These are phyloP conservation scores for Patellifolia procumbens DNA, from an alignment of 179 eudicot species.

Conservation along the genomic window DNA sequence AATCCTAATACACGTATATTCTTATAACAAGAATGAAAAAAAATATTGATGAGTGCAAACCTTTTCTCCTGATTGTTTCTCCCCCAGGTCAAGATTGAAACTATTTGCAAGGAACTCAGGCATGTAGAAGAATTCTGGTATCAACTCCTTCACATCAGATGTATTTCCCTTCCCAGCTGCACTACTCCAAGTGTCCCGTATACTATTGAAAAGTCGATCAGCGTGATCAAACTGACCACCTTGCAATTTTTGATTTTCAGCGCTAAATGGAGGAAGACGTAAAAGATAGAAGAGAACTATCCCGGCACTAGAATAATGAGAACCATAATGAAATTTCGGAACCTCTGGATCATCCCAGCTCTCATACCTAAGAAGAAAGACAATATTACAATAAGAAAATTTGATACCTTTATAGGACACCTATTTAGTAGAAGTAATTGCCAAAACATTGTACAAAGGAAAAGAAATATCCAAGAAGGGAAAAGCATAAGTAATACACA, in stretches of 20 bases:
- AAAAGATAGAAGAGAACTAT: slow-evolving; percentile 96
- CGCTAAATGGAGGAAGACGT: slow-evolving; percentile 92
- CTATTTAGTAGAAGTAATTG: not conserved
- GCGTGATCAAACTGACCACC: slow-evolving; percentile 99
- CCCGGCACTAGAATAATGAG: slow-evolving; percentile 99
- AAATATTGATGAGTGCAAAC: slow-evolving; percentile 37
- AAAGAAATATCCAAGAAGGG: slow-evolving; percentile 3
- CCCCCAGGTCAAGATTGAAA: slow-evolving; percentile 91
- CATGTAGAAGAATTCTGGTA: slow-evolving; percentile 97
- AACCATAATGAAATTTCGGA: slow-evolving; percentile 98
- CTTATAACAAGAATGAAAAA: not conserved
- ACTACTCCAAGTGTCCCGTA: slow-evolving; percentile 91
- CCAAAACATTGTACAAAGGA: not conserved
- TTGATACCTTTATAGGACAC: not conserved
- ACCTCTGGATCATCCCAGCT: slow-evolving; percentile 99
- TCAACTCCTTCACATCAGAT: slow-evolving; percentile 97
- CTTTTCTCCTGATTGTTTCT: slow-evolving; percentile 99
- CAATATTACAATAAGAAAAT: slow-evolving; percentile 4
- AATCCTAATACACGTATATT: not conserved
- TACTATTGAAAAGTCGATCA: slow-evolving; percentile 93
- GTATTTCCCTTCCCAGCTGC: slow-evolving; percentile 99
- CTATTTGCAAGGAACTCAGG: slow-evolving; percentile 93
- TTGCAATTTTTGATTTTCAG: slow-evolving; percentile 91
- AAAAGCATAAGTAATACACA: slow-evolving; percentile 19
- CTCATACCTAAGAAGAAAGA: slow-evolving; percentile 59